phyloP scores from a whole-genome alignment of 441 rosid species.

The Hura crepitans region DNA sequence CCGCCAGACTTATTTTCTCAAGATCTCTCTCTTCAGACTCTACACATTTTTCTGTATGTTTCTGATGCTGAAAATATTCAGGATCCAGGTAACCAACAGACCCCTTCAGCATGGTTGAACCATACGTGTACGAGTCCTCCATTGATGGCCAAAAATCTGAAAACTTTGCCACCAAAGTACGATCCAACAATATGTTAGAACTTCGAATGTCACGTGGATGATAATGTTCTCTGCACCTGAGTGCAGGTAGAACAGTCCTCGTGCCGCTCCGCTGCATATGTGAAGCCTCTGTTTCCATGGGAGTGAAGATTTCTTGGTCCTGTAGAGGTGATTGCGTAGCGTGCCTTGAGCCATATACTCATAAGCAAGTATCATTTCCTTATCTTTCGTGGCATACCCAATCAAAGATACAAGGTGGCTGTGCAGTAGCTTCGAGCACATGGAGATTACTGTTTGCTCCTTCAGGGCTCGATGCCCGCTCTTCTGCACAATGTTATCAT shows the following conservation, averaged over 20 bases:
- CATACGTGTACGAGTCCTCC: slow-evolving; percentile 3
- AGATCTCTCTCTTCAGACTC: not conserved
- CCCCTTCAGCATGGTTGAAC: slow-evolving; percentile 13
- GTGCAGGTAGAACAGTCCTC: slow-evolving; percentile 24
- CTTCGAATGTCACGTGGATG: slow-evolving; percentile 28
- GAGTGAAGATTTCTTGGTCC: not conserved
- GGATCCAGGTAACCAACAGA: slow-evolving; percentile 9
- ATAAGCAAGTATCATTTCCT: not conserved
- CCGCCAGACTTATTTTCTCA: not conserved
- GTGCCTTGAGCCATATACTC: not conserved
- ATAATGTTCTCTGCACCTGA: slow-evolving; percentile 1
- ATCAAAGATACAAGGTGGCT: not conserved
- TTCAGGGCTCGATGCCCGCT: too few relatives aligned
- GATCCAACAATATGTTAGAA: slow-evolving; percentile 21
- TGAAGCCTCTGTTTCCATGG: slow-evolving; percentile 16
- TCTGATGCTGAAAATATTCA: not conserved
- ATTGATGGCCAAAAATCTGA: slow-evolving; percentile 31
- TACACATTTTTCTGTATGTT: not conserved
- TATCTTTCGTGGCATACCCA: not conserved
- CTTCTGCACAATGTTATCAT: too few relatives aligned
- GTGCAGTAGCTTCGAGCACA: too few relatives aligned
- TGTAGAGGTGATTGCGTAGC: slow-evolving; percentile 4
- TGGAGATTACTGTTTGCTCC: too few relatives aligned
- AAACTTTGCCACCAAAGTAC: not conserved
- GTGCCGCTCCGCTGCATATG: slow-evolving; percentile 21